Base-by-base conservation (phyloP, 2,329 filamentous ascomycete species). In the Cladosporium halotolerans region DNA sequence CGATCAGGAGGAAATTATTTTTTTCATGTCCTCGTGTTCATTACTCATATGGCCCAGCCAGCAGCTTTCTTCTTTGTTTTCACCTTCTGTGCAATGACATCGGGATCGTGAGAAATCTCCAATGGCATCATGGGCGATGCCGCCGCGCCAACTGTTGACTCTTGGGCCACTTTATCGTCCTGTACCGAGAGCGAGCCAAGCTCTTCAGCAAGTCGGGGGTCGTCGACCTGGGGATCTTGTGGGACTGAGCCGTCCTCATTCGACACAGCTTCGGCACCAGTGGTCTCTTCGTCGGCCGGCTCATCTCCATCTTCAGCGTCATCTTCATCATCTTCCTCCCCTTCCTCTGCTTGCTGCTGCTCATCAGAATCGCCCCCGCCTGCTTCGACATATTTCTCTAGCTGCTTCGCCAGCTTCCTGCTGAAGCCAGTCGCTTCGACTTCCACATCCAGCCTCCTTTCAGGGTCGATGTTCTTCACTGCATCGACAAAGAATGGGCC, bases 381-480 rank as follows among this genome's bases (percentile, higher is more conserved):
- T 8, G 81, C 81, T 36, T 54, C 52, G 73, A 99, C 93, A 60
- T 95, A 96, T 9, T 82, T 80, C 66, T 96, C 93, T 13, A 99
- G 74, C 62, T 99, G 93, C 70, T 93, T 95, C 13, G 89, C 82
- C 86, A 96, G 96, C 74, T 96, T 97, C 76, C 86, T 95, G 16
- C 89, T 95, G 70, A 99, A 97, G 0, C 93, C 93, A 2, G 89
- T 95, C 0, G 93, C 93, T 66, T 95, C 87, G 1, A 95, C 90
- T 32, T 88, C 82, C 13, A 95, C 84, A 70, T 99, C 95, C 13
- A 99, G 72, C 59, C 93, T 80, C 57, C 76, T 83, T 52, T 84
- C 82, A 66, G 81, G 79, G 10, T 81, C 80, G 48, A 90, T 74
- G 1, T 78, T 79, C 70, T 91, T 93, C 66, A 85, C 87, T 18